Evolutionary conservation across 768 basidiomycete species (phyloP).

Genomic region (Mycena indigotica): DNA sequence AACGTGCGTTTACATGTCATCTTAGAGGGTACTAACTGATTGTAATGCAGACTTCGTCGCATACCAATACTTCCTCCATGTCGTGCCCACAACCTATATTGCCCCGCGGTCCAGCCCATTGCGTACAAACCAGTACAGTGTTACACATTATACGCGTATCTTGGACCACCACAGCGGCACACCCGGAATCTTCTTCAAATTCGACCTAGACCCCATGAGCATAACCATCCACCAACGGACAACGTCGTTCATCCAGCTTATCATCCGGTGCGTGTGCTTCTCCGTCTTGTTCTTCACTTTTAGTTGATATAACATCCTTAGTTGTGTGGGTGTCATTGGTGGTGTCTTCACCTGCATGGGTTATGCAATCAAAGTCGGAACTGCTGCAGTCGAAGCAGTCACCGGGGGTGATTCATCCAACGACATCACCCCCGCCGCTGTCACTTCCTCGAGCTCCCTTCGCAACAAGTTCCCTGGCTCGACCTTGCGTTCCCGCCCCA

Average conservation of each 20-base stretch:
- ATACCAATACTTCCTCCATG: conserved; percentile 93
- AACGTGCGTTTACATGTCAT: conserved; percentile 66
- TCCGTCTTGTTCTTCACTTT: neutral
- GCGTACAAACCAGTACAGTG: conserved; percentile 86
- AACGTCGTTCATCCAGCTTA: conserved; percentile 74
- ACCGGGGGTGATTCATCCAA: conserved; percentile 52
- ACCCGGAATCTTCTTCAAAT: conserved; percentile 98
- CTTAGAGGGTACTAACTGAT: no score
- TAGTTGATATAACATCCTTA: conserved; percentile 24
- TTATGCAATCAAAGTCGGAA: conserved; percentile 68
- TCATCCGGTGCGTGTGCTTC: conserved; percentile 60
- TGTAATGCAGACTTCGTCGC: conserved; percentile 77
- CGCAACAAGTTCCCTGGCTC: conserved; percentile 71
- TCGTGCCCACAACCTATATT: conserved; percentile 94
- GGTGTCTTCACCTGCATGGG: conserved; percentile 87
- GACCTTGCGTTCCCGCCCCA: conserved; percentile 60
- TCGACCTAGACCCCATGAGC: conserved; percentile 88
- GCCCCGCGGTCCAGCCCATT: conserved; percentile 67
- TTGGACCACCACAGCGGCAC: conserved; percentile 76
- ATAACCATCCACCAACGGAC: conserved; percentile 89
- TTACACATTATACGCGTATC: conserved; percentile 85
- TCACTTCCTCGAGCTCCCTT: conserved; percentile 65
- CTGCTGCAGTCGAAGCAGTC: conserved; percentile 68
- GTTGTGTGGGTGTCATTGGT: conserved; percentile 90
- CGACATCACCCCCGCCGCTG: conserved; percentile 50